phyloP scores from a whole-genome alignment of 352 stramenopile genomes.

The Phytophthora pluvialis region DNA sequence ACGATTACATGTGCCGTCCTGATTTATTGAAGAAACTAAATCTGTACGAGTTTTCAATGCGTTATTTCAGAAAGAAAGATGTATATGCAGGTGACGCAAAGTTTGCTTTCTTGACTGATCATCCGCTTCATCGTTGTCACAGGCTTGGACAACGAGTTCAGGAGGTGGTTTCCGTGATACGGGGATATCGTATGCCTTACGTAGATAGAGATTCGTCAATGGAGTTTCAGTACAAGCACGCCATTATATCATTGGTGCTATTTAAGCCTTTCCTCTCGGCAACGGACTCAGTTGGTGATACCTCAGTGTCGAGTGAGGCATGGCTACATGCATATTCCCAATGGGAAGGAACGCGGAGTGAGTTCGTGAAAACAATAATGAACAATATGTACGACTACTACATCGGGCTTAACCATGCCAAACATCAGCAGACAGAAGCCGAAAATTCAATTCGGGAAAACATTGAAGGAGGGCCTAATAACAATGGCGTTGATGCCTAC shows the following conservation, averaged over 20 bases:
- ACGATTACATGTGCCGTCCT: conserved; percentile 10
- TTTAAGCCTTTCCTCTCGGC: too few species aligned
- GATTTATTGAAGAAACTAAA: background rate
- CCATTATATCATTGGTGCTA: too few species aligned
- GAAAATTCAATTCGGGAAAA: too few species aligned
- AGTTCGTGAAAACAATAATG: conserved; percentile 4
- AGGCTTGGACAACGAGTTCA: background rate
- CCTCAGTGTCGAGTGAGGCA: too few species aligned
- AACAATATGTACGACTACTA: conserved; percentile 10
- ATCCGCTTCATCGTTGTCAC: background rate
- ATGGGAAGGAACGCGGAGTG: background rate
- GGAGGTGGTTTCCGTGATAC: conserved; percentile 8
- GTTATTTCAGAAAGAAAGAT: background rate
- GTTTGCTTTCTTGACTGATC: background rate
- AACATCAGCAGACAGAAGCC: too few species aligned
- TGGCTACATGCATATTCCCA: background rate
- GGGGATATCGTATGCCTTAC: background rate
- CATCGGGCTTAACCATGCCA: background rate
- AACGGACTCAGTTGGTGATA: too few species aligned
- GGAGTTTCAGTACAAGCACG: background rate
- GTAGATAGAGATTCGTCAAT: background rate
- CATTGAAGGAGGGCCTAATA: too few species aligned
- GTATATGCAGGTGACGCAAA: too few species aligned
- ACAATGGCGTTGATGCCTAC: too few species aligned
- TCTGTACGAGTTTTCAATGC: conserved; percentile 9